Conservation (phyloP, 169 alveolate genomes). For the Eimeria maxima region DNA sequence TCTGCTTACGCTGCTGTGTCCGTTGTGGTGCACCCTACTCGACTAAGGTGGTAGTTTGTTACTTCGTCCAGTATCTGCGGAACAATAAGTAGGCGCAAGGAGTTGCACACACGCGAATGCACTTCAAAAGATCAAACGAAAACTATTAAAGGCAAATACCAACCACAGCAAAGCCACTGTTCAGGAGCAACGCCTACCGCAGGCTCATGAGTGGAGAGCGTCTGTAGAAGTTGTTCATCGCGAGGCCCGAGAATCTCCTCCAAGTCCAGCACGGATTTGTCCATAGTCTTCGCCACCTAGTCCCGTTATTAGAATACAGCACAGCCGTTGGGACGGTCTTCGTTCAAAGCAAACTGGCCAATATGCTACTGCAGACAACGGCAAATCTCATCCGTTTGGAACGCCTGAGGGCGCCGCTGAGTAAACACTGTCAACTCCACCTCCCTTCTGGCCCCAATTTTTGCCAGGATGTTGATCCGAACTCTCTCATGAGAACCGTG, state of each 20-base stretch:
- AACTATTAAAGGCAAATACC: not conserved
- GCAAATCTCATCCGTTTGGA: not conserved
- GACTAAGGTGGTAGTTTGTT: slow-evolving; percentile 37
- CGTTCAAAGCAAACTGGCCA: not conserved
- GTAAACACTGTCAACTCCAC: not conserved
- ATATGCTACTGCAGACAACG: too few species aligned
- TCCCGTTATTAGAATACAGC: not conserved
- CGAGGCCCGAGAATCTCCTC: slow-evolving; percentile 75
- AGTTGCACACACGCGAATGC: not conserved
- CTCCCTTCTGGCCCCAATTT: not conserved
- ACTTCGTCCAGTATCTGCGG: slow-evolving; percentile 61
- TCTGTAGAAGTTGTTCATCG: slow-evolving; percentile 71
- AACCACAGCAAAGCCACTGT: not conserved
- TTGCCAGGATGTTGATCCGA: not conserved
- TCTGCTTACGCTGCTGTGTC: slow-evolving; percentile 66
- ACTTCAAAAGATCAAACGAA: not conserved
- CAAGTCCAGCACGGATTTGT: slow-evolving; percentile 63
- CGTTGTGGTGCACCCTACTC: slow-evolving; percentile 69
- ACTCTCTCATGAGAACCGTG: not conserved
- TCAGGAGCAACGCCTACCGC: slow-evolving; percentile 27
- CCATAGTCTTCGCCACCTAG: slow-evolving; percentile 16
- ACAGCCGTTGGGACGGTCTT: not conserved
- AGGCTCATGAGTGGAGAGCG: slow-evolving; percentile 24
- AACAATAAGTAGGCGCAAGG: not conserved
- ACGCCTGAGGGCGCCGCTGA: not conserved